A percentile compares a stretch with the other conserved stretches of the same genome.
Evolutionary conservation across 768 basidiomycete species (phyloP).

Genomic region (Lactarius vividus): DNA sequence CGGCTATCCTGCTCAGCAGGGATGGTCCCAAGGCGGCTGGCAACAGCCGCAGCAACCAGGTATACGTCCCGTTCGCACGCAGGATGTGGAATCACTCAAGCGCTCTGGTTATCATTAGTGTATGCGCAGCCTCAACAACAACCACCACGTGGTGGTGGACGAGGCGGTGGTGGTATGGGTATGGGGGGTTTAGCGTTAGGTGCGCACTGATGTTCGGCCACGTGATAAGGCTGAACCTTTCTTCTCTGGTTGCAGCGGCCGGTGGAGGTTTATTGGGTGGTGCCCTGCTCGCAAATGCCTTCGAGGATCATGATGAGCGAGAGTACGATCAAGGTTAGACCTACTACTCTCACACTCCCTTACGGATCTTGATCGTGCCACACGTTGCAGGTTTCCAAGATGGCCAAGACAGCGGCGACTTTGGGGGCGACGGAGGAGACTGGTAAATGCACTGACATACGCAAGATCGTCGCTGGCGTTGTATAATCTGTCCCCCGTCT

Average conservation of each 20-base stretch:
- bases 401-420: conserved; percentile 26
- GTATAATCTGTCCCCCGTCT: background rate
- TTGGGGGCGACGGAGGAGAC: conserved; percentile 28
- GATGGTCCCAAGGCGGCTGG: conserved; percentile 22
- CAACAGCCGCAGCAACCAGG: conserved; percentile 21
- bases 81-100: background rate
- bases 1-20: conserved; percentile 28
- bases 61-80: background rate
- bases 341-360: too few species aligned
- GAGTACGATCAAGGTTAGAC: conserved; percentile 40
- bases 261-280: conserved; percentile 70
- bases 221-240: background rate
- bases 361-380: background rate
- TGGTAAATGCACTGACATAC: conserved; percentile 26
- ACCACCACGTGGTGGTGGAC: background rate
- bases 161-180: conserved; percentile 9
- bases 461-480: background rate
- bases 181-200: conserved; percentile 16
- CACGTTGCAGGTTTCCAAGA: conserved; percentile 34
- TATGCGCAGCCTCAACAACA: conserved; percentile 14
- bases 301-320: conserved; percentile 42
- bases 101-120: conserved; percentile 4
- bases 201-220: background rate
- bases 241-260: conserved; percentile 35
- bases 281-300: conserved; percentile 48